Evolutionary conservation across 1,284 basidiomycete genomes (phyloP).

Genomic region (Mixia osmundae): DNA sequence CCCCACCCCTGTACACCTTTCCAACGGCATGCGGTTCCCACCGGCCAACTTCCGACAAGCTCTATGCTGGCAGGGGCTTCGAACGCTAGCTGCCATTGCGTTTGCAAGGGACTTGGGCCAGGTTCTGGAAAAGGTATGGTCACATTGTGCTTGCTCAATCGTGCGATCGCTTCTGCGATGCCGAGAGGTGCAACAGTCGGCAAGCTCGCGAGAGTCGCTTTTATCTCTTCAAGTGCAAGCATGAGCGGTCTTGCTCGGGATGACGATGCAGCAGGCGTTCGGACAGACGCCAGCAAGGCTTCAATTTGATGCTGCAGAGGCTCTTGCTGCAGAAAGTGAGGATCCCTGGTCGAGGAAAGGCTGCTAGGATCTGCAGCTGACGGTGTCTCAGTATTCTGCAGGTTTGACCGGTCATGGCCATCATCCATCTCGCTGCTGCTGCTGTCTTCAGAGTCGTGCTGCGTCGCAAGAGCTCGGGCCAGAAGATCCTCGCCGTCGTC

Average conservation of each 20-base stretch:
- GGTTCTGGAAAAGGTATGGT: constrained; percentile 2
- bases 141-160: background rate
- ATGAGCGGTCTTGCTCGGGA: constrained; percentile 3
- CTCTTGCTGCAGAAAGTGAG: too few species aligned
- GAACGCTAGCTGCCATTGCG: constrained; percentile 8
- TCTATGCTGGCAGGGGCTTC: constrained; percentile 12
- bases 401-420: too few species aligned
- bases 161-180: constrained; percentile 1
- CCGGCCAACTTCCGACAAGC: constrained; percentile 27
- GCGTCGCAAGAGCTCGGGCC: too few species aligned
- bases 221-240: constrained; percentile 4
- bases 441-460: too few species aligned
- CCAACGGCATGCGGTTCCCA: constrained; percentile 28
- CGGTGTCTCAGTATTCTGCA: too few species aligned
- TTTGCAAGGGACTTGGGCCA: background rate
- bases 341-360: too few species aligned
- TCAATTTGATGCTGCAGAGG: too few species aligned
- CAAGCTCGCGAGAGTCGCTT: background rate
- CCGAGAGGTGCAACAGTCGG: background rate
- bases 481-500: too few species aligned
- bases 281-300: too few species aligned
- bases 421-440: too few species aligned
- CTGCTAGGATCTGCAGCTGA: too few species aligned
- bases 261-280: constrained; percentile 4
- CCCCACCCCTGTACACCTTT: constrained; percentile 36